Evolutionary conservation across 768 basidiomycete genomes (phyloP).

Genomic region (Termitomyces sp.): DNA sequence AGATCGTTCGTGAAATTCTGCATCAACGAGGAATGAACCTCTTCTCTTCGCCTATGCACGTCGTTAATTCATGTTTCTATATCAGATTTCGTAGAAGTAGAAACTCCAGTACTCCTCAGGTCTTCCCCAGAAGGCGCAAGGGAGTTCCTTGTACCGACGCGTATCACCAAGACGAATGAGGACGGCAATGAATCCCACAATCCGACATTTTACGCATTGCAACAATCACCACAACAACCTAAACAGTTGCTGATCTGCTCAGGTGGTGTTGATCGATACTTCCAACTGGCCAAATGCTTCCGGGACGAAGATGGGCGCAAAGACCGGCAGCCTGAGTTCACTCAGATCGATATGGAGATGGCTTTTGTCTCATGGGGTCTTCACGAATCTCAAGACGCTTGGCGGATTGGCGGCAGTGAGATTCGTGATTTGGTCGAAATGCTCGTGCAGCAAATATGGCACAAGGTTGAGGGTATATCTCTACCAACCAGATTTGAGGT

Average conservation of each 20-base stretch:
- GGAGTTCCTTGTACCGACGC: constrained; percentile 87
- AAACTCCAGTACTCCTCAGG: constrained; percentile 86
- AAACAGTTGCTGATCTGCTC: constrained; percentile 92
- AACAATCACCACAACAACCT: constrained; percentile 94
- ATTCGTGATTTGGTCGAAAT: constrained; percentile 77
- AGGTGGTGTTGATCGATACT: constrained; percentile 86
- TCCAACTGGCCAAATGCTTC: constrained; percentile 91
- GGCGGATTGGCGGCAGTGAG: constrained; percentile 86
- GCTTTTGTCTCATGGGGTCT: constrained; percentile 85
- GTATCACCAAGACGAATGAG: constrained; percentile 31
- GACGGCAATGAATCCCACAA: constrained; percentile 14
- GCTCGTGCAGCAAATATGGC: constrained; percentile 74
- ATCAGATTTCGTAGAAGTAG: constrained; percentile 86
- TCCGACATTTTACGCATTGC: constrained; percentile 77
- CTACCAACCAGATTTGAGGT: constrained; percentile 66
- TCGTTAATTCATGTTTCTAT: constrained; percentile 7
- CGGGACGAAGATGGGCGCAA: constrained; percentile 93
- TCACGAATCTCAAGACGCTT: constrained; percentile 26
- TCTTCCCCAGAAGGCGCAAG: constrained; percentile 94
- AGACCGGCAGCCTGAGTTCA: constrained; percentile 96
- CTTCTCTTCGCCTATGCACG: constrained; percentile 3
- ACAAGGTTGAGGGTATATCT: constrained; percentile 53
- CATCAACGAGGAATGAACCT: constrained; percentile 57
- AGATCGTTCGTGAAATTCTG: constrained; percentile 66
- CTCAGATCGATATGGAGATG: constrained; percentile 96